phyloP scores from a whole-genome alignment of 257 asterid species.

The Solanum virginianum region DNA sequence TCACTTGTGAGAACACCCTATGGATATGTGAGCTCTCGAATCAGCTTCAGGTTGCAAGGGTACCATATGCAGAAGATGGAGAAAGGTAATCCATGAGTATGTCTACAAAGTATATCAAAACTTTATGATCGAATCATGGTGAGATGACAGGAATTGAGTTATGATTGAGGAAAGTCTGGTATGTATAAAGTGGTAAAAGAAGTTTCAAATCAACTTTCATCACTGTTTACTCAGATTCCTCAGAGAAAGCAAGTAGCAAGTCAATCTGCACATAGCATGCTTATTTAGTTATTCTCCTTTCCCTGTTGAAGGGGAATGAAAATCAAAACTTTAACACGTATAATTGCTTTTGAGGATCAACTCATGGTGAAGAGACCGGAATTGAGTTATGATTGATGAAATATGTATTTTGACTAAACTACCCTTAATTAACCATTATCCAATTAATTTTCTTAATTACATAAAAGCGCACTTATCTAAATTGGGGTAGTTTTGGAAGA shows the following conservation, averaged over 20 bases:
- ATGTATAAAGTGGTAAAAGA: not conserved
- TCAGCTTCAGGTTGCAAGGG: not conserved
- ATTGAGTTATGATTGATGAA: not conserved
- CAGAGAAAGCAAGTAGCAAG: not conserved
- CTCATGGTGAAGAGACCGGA: not conserved
- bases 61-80: not conserved
- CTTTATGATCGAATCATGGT: no score
- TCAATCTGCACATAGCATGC: not conserved
- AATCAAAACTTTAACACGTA: not conserved
- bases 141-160: not conserved
- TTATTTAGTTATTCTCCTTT: not conserved
- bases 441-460: not conserved
- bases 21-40: not conserved
- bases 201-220: not conserved
- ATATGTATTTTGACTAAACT: not conserved
- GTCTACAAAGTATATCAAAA: not conserved
- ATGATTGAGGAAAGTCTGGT: not conserved
- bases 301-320: not conserved
- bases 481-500: not conserved
- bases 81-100: not conserved
- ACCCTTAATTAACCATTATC: not conserved
- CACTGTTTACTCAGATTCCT: not conserved
- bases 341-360: not conserved
- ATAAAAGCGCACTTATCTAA: not conserved
- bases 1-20: not conserved